Conservation (phyloP, 139 green algal genomes). For the Cymbomonas tetramitiformis region DNA sequence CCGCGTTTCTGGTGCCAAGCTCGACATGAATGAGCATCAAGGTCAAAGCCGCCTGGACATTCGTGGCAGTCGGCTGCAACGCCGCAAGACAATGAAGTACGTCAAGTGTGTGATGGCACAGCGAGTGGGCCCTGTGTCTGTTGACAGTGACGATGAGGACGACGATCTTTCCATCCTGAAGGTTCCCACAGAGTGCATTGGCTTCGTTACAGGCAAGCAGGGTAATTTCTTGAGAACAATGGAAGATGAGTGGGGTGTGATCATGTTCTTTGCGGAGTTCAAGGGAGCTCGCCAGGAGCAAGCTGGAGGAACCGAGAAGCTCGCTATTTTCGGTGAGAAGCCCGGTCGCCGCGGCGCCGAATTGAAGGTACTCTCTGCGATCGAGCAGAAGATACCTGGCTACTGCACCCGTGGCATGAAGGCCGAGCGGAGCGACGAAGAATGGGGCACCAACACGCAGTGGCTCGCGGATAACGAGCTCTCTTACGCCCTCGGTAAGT, state of each 20-base stretch:
- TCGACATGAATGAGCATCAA: too few relatives aligned
- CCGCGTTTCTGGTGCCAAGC: too few relatives aligned
- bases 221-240: constrained; percentile 1
- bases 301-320: neutral
- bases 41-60: too few relatives aligned
- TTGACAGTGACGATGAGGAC: neutral
- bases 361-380: constrained; percentile 6
- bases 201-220: constrained; percentile 4
- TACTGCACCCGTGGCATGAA: too few relatives aligned
- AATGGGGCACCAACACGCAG: neutral
- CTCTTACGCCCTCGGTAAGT: neutral
- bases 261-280: constrained; percentile 14
- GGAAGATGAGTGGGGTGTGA: constrained; percentile 1
- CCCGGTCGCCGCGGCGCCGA: neutral
- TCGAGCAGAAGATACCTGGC: constrained; percentile 7
- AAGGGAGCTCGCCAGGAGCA: too few relatives aligned
- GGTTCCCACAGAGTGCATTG: neutral
- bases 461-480: neutral
- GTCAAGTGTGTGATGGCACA: constrained; percentile 7
- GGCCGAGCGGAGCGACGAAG: too few relatives aligned
- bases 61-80: too few relatives aligned
- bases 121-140: neutral
- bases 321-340: neutral
- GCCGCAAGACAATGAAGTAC: neutral
- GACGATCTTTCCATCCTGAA: constrained; percentile 7